A percentile compares a stretch with the other conserved stretches of the same genome.
These are phyloP conservation scores for Penicillium sp. DNA, from an alignment of 2,329 filamentous ascomycete species.

Conservation along the genomic window DNA sequence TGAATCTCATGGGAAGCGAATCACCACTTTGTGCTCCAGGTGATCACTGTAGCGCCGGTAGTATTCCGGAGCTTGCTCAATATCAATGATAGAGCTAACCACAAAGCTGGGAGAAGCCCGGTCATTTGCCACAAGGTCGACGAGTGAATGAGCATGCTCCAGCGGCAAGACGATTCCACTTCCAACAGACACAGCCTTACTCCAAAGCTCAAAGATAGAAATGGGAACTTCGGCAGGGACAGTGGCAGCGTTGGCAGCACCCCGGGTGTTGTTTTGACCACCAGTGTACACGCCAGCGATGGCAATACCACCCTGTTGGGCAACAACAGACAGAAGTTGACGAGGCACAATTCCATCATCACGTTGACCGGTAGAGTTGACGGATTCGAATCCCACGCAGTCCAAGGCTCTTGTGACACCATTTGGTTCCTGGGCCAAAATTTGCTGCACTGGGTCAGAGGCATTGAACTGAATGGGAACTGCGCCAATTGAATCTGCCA, in stretches of 20 bases:
- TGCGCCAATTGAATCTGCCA: slow-evolving; percentile 58
- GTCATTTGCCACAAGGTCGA: slow-evolving; percentile 1
- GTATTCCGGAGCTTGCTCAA: slow-evolving; percentile 3
- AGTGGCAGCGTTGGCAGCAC: not conserved
- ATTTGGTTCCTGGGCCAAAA: slow-evolving; percentile 32
- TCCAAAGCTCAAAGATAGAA: not conserved
- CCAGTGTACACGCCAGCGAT: not conserved
- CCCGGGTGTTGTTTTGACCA: not conserved
- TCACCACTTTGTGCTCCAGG: not conserved
- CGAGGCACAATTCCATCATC: not conserved
- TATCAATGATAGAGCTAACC: slow-evolving; percentile 2
- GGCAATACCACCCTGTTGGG: not conserved
- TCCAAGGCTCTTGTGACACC: slow-evolving; percentile 15
- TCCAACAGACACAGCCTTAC: not conserved
- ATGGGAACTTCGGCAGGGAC: not conserved
- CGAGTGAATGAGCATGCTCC: not conserved
- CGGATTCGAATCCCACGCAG: slow-evolving; percentile 17
- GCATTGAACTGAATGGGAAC: slow-evolving; percentile 63
- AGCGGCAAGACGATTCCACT: not conserved
- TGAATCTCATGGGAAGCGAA: not conserved
- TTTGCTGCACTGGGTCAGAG: slow-evolving; percentile 45
- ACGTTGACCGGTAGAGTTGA: slow-evolving; percentile 1
- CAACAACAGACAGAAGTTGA: not conserved
- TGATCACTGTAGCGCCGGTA: not conserved
- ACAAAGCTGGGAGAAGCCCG: slow-evolving; percentile 8